Conservation (phyloP, 2,329 filamentous ascomycete genomes). For the Sclerotinia borealis region DNA sequence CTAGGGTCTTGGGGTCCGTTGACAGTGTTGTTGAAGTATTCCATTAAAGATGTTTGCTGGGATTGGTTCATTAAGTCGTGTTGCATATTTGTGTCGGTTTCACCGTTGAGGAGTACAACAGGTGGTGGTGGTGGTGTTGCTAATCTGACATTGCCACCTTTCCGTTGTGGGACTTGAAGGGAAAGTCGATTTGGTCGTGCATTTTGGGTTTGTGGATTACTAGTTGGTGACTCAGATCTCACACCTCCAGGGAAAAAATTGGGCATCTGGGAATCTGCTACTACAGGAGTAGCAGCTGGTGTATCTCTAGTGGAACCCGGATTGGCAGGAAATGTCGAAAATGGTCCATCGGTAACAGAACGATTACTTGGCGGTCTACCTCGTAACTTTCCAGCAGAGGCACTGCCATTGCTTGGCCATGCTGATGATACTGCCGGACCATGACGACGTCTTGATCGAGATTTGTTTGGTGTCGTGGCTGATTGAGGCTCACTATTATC, state of each 20-base stretch:
- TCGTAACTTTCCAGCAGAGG: conserved; percentile 63
- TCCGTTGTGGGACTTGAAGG: conserved; percentile 57
- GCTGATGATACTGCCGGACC: conserved; percentile 87
- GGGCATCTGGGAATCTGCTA: conserved; percentile 36
- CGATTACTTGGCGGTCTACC: conserved; percentile 74
- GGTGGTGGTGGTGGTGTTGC: conserved; percentile 47
- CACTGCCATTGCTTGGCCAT: conserved; percentile 64
- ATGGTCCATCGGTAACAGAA: conserved; percentile 59
- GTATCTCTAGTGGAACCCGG: conserved; percentile 41
- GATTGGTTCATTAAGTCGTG: conserved; percentile 20
- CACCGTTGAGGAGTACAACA: conserved; percentile 45
- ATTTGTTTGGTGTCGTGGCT: conserved; percentile 62
- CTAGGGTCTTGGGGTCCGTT: conserved; percentile 19
- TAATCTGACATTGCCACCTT: conserved; percentile 53
- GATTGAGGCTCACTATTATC: conserved; percentile 61
- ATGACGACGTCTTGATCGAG: conserved; percentile 56
- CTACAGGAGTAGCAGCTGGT: conserved; percentile 38
- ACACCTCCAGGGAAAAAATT: conserved; percentile 31
- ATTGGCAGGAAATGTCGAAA: conserved; percentile 62
- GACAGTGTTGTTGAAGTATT: conserved; percentile 25
- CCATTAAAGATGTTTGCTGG: conserved; percentile 26
- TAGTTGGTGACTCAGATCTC: conserved; percentile 14
- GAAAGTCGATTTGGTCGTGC: conserved; percentile 47
- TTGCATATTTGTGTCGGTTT: conserved; percentile 29
- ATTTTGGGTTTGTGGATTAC: conserved; percentile 18